Percentiles rank a stretch among this genome's conserved stretches.
phyloP scores from a whole-genome alignment of 2,329 filamentous ascomycete species.

The Teratosphaeria gauchensis region DNA sequence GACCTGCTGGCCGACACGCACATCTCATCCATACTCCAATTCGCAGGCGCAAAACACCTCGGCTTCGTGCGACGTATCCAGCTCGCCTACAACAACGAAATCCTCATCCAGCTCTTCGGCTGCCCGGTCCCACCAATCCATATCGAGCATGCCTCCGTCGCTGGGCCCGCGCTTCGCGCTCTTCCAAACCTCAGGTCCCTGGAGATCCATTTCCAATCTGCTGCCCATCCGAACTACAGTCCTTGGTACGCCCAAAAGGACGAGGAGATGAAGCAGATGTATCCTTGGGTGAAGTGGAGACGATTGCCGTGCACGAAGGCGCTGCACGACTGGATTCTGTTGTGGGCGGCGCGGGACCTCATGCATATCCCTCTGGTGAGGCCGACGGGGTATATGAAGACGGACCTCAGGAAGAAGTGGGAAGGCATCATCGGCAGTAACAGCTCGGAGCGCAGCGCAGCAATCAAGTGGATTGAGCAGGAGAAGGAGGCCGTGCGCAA shows the following conservation, averaged over 20 bases:
- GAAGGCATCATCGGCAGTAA: neutral
- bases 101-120: neutral
- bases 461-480: neutral
- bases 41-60: neutral
- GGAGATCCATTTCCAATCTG: constrained; percentile 1
- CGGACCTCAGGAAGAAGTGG: constrained; percentile 1
- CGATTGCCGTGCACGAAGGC: constrained; percentile 2
- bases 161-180: neutral
- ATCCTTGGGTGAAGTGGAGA: neutral
- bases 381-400: constrained; percentile 2
- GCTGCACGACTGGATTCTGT: constrained; percentile 1
- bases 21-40: neutral
- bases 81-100: neutral
- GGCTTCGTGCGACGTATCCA: neutral
- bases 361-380: neutral
- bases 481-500: neutral
- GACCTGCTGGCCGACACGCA: too few species aligned
- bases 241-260: neutral
- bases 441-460: neutral
- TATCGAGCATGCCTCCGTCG: neutral
- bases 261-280: neutral
- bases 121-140: neutral
- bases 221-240: neutral
- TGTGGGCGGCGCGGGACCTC: neutral
- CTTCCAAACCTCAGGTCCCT: neutral